phyloP scores from a whole-genome alignment of 108 stramenopile species.

The Fistulifera pelliculosa region DNA sequence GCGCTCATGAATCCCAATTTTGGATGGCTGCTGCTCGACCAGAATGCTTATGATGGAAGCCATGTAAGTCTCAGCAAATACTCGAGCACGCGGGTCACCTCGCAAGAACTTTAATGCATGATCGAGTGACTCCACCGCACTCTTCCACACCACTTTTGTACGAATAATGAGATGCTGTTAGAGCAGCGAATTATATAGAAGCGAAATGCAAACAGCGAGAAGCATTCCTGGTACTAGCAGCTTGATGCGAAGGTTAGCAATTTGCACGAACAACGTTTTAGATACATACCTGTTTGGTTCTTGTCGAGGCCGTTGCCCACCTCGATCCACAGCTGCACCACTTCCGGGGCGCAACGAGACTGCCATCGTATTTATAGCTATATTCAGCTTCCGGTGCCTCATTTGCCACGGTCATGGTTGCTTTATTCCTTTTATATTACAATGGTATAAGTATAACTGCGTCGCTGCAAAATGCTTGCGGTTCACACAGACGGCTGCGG shows the following conservation, averaged over 20 bases:
- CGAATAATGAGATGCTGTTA: neutral
- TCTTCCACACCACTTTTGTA: conserved; percentile 66
- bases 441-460: too few relatives aligned
- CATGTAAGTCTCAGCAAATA: conserved; percentile 71
- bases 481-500: neutral
- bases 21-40: conserved; percentile 69
- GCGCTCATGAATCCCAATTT: conserved; percentile 62
- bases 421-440: neutral
- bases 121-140: conserved; percentile 71
- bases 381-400: conserved; percentile 12
- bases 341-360: conserved; percentile 20
- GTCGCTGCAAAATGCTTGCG: neutral
- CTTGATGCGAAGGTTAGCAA: neutral
- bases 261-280: too few relatives aligned
- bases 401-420: conserved; percentile 13
- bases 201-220: too few relatives aligned
- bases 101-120: conserved; percentile 25
- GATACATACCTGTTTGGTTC: conserved; percentile 57
- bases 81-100: conserved; percentile 31
- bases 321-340: conserved; percentile 52
- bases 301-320: conserved; percentile 61
- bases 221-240: too few relatives aligned
- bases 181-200: too few relatives aligned
- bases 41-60: conserved; percentile 65
- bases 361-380: conserved; percentile 12